Conservation (phyloP, 2,329 filamentous ascomycete genomes). For the Ophiostoma populinum region DNA sequence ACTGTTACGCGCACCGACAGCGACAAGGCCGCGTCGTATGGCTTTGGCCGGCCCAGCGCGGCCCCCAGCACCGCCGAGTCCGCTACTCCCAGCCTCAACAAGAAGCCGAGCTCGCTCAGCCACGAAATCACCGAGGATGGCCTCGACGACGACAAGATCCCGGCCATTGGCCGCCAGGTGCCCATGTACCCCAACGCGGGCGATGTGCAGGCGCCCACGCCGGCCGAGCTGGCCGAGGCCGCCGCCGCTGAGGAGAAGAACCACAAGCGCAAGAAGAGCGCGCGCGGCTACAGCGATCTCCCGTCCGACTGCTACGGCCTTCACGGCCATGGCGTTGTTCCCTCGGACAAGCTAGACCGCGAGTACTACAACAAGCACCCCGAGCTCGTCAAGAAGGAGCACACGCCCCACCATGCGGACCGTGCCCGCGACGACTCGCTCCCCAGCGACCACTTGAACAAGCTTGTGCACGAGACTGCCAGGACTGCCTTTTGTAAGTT, state of each 20-base stretch:
- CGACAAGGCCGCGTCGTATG: slow-evolving; percentile 67
- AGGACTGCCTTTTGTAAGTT: slow-evolving; percentile 33
- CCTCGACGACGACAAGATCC: slow-evolving; percentile 66
- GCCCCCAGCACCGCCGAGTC: background rate
- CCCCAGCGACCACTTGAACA: slow-evolving; percentile 80
- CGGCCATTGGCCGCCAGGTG: slow-evolving; percentile 79
- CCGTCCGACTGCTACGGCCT: slow-evolving; percentile 87
- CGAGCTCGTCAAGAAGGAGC: slow-evolving; percentile 60
- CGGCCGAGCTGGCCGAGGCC: slow-evolving; percentile 29
- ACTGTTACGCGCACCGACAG: slow-evolving; percentile 83
- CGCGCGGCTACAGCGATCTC: slow-evolving; percentile 46
- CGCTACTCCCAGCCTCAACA: no score
- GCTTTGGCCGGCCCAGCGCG: slow-evolving; percentile 52
- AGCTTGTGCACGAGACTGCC: slow-evolving; percentile 61
- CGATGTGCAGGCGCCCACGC: slow-evolving; percentile 89
- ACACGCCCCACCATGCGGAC: slow-evolving; percentile 36
- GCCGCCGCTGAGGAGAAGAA: slow-evolving; percentile 25
- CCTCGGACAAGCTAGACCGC: slow-evolving; percentile 70
- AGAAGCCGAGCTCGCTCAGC: slow-evolving; percentile 40
- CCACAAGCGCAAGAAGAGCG: slow-evolving; percentile 57
- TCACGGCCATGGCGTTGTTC: slow-evolving; percentile 65
- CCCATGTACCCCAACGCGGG: slow-evolving; percentile 87
- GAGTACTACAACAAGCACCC: slow-evolving; percentile 90
- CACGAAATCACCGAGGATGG: slow-evolving; percentile 29
- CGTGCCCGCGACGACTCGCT: slow-evolving; percentile 58